These are phyloP conservation scores for Pseudopithomyces chartarum DNA, from an alignment of 2,329 filamentous ascomycete species.

Conservation along the genomic window DNA sequence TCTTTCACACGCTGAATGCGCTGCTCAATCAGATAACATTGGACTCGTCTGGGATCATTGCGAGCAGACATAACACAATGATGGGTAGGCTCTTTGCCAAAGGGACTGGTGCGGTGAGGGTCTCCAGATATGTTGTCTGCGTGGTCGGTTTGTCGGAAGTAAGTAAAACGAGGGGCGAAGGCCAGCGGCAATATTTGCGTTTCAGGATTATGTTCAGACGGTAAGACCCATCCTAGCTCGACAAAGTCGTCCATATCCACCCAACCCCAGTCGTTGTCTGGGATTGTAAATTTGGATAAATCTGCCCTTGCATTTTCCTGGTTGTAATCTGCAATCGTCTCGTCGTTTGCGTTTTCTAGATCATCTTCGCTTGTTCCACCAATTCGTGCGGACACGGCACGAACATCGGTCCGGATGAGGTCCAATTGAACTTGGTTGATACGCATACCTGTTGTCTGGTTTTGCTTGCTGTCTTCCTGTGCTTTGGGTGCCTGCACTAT, in stretches of 20 bases:
- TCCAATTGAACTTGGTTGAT: constrained; percentile 95
- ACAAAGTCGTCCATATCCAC: constrained; percentile 99
- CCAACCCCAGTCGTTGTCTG: constrained; percentile 94
- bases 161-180: constrained; percentile 92
- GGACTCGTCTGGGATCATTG: constrained; percentile 81
- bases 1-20: constrained; percentile 77
- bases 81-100: constrained; percentile 92
- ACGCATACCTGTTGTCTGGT: constrained; percentile 88
- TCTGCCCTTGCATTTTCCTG: constrained; percentile 57
- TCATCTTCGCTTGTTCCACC: constrained; percentile 78
- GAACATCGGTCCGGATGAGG: constrained; percentile 86
- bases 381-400: constrained; percentile 90
- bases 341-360: constrained; percentile 69
- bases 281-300: constrained; percentile 89
- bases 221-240: constrained; percentile 94
- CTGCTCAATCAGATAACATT: constrained; percentile 81
- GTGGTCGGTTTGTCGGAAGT: constrained; percentile 96
- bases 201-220: constrained; percentile 85
- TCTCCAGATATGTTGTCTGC: constrained; percentile 79
- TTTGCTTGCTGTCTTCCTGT: constrained; percentile 67
- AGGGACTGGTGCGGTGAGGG: constrained; percentile 80
- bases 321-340: constrained; percentile 62
- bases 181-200: constrained; percentile 93
- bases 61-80: constrained; percentile 84
- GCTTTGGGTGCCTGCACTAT: constrained; percentile 69